Evolutionary conservation across 177 flowering plant species (phyloP).

Genomic region (Telopea speciosissima): DNA sequence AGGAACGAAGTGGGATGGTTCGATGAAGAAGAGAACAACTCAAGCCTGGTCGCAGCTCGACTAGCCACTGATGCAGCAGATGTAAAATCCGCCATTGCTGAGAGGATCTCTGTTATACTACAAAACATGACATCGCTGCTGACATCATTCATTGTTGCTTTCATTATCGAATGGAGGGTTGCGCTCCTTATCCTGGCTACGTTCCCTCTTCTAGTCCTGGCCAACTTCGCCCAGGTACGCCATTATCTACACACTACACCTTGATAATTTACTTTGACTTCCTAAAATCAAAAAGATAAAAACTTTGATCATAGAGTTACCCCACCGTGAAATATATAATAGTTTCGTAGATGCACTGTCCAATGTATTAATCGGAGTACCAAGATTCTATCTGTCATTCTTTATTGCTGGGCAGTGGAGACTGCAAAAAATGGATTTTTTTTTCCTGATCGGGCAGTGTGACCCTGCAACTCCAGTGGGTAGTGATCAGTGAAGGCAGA

Average conservation of each 20-base stretch:
- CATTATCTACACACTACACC: background rate
- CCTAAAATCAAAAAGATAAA: no score
- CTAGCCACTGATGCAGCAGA: slow-evolving; percentile 93
- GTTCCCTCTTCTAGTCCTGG: slow-evolving; percentile 92
- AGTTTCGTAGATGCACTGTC: no score
- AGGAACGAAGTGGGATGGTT: slow-evolving; percentile 99
- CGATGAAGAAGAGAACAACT: slow-evolving; percentile 94
- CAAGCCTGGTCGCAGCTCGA: slow-evolving; percentile 85
- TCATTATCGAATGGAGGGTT: slow-evolving; percentile 96
- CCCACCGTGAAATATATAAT: no score
- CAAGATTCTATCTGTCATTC: no score
- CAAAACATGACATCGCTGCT: slow-evolving; percentile 98
- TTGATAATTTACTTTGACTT: background rate
- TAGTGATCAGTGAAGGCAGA: no score
- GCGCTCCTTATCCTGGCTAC: slow-evolving; percentile 86
- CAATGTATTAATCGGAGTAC: no score
- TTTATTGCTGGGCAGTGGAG: no score
- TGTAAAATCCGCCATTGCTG: slow-evolving; percentile 92
- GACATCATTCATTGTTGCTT: slow-evolving; percentile 91
- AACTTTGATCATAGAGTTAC: no score
- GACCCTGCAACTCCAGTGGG: no score
- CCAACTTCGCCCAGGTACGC: slow-evolving; percentile 93
- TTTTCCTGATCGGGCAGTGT: no score
- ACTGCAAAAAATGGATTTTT: no score
- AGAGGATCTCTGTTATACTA: slow-evolving; percentile 89